These are phyloP conservation scores for Aspergillus jensenii DNA, from an alignment of 2,329 filamentous ascomycete genomes.

Conservation along the genomic window DNA sequence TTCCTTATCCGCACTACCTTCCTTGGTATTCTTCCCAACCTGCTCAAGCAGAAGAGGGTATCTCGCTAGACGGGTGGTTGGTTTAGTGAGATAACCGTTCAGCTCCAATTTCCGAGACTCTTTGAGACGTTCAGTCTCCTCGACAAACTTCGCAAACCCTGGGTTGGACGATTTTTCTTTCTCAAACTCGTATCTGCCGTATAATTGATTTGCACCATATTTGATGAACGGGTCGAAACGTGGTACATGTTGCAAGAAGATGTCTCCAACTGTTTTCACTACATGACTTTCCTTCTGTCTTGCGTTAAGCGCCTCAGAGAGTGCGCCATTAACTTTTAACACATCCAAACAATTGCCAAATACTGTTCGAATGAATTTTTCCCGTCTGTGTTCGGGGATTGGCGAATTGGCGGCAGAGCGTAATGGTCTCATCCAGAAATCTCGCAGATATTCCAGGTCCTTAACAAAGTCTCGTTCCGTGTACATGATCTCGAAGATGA, in stretches of 20 bases:
- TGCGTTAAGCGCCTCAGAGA: conserved; percentile 84
- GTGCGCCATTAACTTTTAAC: conserved; percentile 82
- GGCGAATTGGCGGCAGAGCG: conserved; percentile 76
- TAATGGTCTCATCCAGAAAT: conserved; percentile 97
- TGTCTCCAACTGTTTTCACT: conserved; percentile 85
- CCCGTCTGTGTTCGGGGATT: conserved; percentile 81
- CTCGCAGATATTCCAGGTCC: conserved; percentile 92
- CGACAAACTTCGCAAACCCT: conserved; percentile 85
- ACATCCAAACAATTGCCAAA: conserved; percentile 97
- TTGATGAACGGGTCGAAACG: conserved; percentile 94
- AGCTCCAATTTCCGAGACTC: conserved; percentile 95
- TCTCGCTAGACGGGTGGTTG: conserved; percentile 88
- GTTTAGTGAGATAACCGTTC: conserved; percentile 97
- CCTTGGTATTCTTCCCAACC: conserved; percentile 86
- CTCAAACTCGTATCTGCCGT: conserved; percentile 97
- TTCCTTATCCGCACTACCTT: conserved; percentile 83
- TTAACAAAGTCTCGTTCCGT: conserved; percentile 99
- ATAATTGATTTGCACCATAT: conserved; percentile 93
- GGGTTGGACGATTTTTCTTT: conserved; percentile 87
- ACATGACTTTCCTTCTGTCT: conserved; percentile 89
- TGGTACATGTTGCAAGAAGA: conserved; percentile 88
- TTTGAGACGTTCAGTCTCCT: conserved; percentile 92
- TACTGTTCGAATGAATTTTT: conserved; percentile 89
- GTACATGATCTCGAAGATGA: conserved; percentile 98
- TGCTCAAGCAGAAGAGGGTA: conserved; percentile 92